Evolutionary conservation across 257 asterid species (phyloP), one percentile per base, ranked within the genome.

Genomic region (Solanum chaucha): DNA sequence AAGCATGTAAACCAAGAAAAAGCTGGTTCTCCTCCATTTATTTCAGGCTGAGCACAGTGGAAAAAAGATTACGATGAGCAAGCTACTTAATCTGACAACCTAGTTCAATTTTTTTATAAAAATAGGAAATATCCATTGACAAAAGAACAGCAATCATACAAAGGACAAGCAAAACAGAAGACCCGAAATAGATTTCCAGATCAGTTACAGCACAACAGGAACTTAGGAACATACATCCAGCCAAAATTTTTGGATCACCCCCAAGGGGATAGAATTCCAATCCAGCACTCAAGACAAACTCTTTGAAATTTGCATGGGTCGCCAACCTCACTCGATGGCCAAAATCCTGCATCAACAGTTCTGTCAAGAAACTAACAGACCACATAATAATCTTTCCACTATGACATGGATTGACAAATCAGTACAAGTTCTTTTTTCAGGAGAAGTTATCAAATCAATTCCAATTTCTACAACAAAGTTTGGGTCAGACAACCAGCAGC

Each of bases 321-420:
- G 90, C 90, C 86, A 89, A 77, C 48, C 90, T 89, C 65, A 89
- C 90, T 58, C 90, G 86, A 51, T 89, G 89, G 77, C 90, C 90
- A 19, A 83, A 84, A 10, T 97, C 99, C 99, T 97, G 98, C 98
- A 94, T 90, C 89, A 90, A 91, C 48, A 86, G 88, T 87, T 85
- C 89, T 83, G 89, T 44, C 82, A 82, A 51, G 46, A 87, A 36
- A 51, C 58, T 72, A 71, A 38, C 48, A 8, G 64, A 70, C 61
- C 61, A 67, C 73, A 46, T 26, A 24, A 44, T 78, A 78, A 59
- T 24, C 61, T 78, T 78, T 44, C 84, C 59, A 78, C 24, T 78
- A 78, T 78, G 64, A 41, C 64, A 48, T 12, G 35, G 67, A 44
- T 3, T 70, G 83, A 19, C 32, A 67, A 67, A 67, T 26, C 72